These are phyloP conservation scores for Opeltia flavorubescens DNA, from an alignment of 495 filamentous ascomycete genomes.

Conservation along the genomic window DNA sequence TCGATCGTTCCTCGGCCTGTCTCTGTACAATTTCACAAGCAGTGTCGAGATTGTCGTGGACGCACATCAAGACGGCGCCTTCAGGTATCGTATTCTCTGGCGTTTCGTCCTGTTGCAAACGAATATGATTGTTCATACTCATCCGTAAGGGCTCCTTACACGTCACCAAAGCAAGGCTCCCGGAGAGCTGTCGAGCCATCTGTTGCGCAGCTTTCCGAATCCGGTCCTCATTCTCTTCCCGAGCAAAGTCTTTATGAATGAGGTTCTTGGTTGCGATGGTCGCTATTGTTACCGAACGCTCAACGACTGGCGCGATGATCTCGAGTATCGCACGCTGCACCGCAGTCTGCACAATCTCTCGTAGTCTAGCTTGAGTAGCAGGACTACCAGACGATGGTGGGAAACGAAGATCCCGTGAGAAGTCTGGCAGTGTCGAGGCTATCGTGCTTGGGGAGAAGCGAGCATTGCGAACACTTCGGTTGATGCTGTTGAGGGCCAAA, in stretches of 20 bases:
- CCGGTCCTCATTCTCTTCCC: constrained; percentile 76
- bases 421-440: constrained; percentile 61
- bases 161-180: constrained; percentile 87
- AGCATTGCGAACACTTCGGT: constrained; percentile 50
- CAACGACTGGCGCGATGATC: constrained; percentile 92
- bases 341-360: constrained; percentile 68
- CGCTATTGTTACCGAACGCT: constrained; percentile 92
- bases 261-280: constrained; percentile 89
- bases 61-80: constrained; percentile 85
- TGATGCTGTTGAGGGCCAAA: constrained; percentile 57
- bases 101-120: constrained; percentile 53
- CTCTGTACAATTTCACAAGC: constrained; percentile 88
- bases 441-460: constrained; percentile 60
- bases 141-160: constrained; percentile 92
- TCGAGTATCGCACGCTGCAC: constrained; percentile 80
- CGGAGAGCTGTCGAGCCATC: constrained; percentile 83
- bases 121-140: constrained; percentile 92
- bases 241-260: constrained; percentile 89
- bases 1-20: constrained; percentile 80
- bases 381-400: constrained; percentile 64
- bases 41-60: constrained; percentile 91
- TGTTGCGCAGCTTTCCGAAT: constrained; percentile 73
- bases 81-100: constrained; percentile 71
- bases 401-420: constrained; percentile 56
- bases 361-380: constrained; percentile 51